A percentile compares a stretch with the other conserved stretches of the same genome.
These are phyloP conservation scores for Mucor velutinosus DNA, from an alignment of 371 early-diverging fungal genomes.

Conservation along the genomic window DNA sequence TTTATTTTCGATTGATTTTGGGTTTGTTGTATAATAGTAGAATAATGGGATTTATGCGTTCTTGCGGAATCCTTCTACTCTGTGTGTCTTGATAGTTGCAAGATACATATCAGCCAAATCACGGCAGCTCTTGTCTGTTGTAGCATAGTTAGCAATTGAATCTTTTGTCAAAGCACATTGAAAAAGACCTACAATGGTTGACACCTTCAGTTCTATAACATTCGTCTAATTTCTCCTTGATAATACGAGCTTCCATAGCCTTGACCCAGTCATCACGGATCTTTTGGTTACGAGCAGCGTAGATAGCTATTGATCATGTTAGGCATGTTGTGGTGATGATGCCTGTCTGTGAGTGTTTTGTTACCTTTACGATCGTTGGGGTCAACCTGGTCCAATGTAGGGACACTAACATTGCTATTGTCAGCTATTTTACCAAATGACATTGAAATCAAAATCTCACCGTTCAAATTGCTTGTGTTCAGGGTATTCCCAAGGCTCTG, in stretches of 20 bases:
- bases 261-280: constrained; percentile 86
- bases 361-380: constrained; percentile 52
- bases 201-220: constrained; percentile 84
- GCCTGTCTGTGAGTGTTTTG: neutral
- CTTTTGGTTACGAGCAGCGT: constrained; percentile 73
- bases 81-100: constrained; percentile 46
- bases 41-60: constrained; percentile 14
- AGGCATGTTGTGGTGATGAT: neutral
- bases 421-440: neutral
- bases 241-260: constrained; percentile 80
- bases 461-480: constrained; percentile 54
- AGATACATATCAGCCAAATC: constrained; percentile 51
- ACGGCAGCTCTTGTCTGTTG: constrained; percentile 49
- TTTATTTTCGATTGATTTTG: too few relatives aligned
- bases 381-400: constrained; percentile 52
- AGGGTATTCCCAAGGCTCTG: constrained; percentile 53
- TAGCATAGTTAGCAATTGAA: neutral
- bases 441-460: constrained; percentile 12
- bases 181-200: constrained; percentile 71
- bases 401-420: constrained; percentile 31
- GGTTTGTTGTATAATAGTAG: neutral
- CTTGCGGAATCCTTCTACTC: constrained; percentile 53
- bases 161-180: neutral
- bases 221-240: constrained; percentile 73
- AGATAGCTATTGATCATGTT: constrained; percentile 52